These are phyloP conservation scores for Eutrema yunnanense DNA, from an alignment of 345 rosid species.

Conservation along the genomic window DNA sequence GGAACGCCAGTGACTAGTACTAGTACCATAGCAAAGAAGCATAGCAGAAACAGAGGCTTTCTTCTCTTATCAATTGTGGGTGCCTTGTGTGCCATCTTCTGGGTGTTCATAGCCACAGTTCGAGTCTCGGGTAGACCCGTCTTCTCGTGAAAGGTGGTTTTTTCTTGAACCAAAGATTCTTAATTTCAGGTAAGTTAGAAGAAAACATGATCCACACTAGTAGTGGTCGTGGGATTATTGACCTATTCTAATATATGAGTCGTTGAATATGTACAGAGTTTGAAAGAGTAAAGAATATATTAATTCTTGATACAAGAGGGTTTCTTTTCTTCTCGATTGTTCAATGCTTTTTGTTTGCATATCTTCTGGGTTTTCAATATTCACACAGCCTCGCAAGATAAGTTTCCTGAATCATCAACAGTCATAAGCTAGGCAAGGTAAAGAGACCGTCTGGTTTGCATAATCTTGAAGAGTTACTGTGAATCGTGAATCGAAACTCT, in stretches of 20 bases:
- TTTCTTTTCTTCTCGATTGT: not conserved
- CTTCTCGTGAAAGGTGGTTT: slow-evolving; percentile 13
- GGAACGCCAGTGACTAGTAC: slow-evolving; percentile 25
- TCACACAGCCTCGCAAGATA: not conserved
- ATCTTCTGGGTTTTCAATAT: not conserved
- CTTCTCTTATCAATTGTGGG: slow-evolving; percentile 56
- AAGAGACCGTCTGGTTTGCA: not conserved
- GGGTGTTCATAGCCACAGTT: slow-evolving; percentile 51
- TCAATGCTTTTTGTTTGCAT: not conserved
- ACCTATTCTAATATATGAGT: slow-evolving; percentile 15
- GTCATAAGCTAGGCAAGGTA: not conserved
- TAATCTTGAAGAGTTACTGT: not conserved
- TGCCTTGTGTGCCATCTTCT: slow-evolving; percentile 59
- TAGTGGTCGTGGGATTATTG: slow-evolving; percentile 4
- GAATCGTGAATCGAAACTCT: not conserved
- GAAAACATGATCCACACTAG: not conserved
- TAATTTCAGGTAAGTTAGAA: not conserved
- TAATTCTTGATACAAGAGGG: not conserved
- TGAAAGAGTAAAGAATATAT: not conserved
- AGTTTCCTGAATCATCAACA: not conserved
- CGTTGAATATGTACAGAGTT: slow-evolving; percentile 22
- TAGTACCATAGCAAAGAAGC: slow-evolving; percentile 25
- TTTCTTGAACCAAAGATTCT: not conserved
- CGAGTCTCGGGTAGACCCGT: slow-evolving; percentile 33
- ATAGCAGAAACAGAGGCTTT: slow-evolving; percentile 39